These are phyloP conservation scores for Trichoderma sp. DNA, from an alignment of 2,329 filamentous ascomycete genomes.

Conservation along the genomic window DNA sequence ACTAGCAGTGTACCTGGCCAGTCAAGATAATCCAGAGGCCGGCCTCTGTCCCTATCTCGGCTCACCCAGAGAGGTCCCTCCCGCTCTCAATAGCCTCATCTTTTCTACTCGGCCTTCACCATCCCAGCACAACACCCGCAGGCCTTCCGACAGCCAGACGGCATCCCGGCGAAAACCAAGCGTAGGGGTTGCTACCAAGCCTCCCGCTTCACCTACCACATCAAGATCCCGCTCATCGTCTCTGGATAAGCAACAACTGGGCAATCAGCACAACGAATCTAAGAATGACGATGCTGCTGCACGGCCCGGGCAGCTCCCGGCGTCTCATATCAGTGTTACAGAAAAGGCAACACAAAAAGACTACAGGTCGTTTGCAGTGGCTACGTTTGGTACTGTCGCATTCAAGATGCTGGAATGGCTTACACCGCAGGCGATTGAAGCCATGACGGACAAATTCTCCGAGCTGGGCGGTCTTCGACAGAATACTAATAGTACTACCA, in stretches of 20 bases:
- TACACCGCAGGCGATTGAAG: slow-evolving; percentile 57
- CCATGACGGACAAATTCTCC: slow-evolving; percentile 45
- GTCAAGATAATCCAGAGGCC: slow-evolving; percentile 72
- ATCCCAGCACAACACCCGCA: slow-evolving; percentile 14
- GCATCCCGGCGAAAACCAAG: slow-evolving; percentile 14
- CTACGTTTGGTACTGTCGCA: slow-evolving; percentile 64
- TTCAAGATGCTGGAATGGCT: slow-evolving; percentile 73
- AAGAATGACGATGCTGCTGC: neutral
- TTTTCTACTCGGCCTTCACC: slow-evolving; percentile 40
- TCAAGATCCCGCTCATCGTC: slow-evolving; percentile 12
- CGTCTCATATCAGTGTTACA: slow-evolving; percentile 39
- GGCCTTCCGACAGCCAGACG: neutral
- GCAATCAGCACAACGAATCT: neutral
- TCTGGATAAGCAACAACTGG: neutral
- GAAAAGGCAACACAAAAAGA: slow-evolving; percentile 55
- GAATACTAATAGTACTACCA: neutral
- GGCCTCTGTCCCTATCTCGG: slow-evolving; percentile 63
- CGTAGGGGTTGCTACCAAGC: neutral
- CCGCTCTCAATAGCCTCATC: slow-evolving; percentile 49
- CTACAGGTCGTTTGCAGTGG: slow-evolving; percentile 61
- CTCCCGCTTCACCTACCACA: neutral
- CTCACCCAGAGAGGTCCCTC: slow-evolving; percentile 45
- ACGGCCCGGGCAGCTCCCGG: neutral
- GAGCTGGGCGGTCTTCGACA: slow-evolving; percentile 21
- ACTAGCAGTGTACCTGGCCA: slow-evolving; percentile 77